phyloP scores from a whole-genome alignment of 2,329 filamentous ascomycete genomes.

The Penicillium hesseltinei region DNA sequence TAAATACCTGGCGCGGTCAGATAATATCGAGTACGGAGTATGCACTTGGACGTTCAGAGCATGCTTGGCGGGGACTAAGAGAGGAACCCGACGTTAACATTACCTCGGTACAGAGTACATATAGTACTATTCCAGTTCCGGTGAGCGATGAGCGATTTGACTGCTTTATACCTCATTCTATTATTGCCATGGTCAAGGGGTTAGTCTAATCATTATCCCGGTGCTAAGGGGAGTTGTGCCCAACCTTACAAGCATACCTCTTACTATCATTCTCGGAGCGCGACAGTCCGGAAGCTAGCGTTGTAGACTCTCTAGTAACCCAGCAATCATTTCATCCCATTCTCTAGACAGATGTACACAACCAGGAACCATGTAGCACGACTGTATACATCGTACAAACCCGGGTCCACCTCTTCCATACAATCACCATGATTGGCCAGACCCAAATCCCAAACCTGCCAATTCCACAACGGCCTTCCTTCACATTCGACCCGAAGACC shows the following conservation, averaged over 20 bases:
- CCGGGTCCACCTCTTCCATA: background rate
- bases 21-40: slow-evolving; percentile 1
- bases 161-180: background rate
- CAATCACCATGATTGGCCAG: slow-evolving; percentile 12
- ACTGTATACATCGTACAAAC: slow-evolving; percentile 2
- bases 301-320: background rate
- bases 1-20: background rate
- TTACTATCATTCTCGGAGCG: background rate
- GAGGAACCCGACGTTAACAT: background rate
- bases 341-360: background rate
- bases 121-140: background rate
- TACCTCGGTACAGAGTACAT: background rate
- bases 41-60: slow-evolving; percentile 3
- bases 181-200: background rate
- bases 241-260: background rate
- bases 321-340: background rate
- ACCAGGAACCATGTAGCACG: slow-evolving; percentile 1
- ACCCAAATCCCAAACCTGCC: slow-evolving; percentile 10
- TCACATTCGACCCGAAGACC: background rate
- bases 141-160: background rate
- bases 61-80: slow-evolving; percentile 5
- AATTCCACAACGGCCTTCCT: slow-evolving; percentile 11
- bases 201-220: background rate
- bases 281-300: background rate
- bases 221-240: background rate